phyloP scores from a whole-genome alignment of 129 eudicot genomes.

The Centella asiatica region DNA sequence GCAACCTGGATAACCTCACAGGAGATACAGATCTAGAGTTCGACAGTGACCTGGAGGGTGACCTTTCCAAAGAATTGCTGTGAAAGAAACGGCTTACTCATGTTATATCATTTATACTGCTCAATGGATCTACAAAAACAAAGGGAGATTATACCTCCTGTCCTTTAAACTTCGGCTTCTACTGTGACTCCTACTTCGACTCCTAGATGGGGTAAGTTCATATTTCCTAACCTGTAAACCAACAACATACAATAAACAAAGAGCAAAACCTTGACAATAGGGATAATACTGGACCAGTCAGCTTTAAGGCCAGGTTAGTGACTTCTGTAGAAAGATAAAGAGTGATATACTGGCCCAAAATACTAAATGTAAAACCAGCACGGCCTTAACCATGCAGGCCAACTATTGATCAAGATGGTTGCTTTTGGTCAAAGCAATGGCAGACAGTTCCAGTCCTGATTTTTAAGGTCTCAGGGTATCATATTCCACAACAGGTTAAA shows the following conservation, averaged over 20 bases:
- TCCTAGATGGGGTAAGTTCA: conserved; percentile 67
- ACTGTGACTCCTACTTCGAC: conserved; percentile 65
- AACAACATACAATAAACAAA: background rate
- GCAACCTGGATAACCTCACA: conserved; percentile 56
- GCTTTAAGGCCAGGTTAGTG: background rate
- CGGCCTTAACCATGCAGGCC: too few relatives aligned
- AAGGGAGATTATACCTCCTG: conserved; percentile 40
- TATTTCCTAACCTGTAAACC: conserved; percentile 52
- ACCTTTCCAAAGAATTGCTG: conserved; percentile 62
- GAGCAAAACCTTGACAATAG: background rate
- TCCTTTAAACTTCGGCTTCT: conserved; percentile 49
- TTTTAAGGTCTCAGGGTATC: too few relatives aligned
- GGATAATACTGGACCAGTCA: background rate
- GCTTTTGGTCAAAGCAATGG: too few relatives aligned
- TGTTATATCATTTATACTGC: background rate
- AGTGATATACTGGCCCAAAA: too few relatives aligned
- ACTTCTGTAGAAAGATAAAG: too few relatives aligned
- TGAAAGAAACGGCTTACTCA: background rate
- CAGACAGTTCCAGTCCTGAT: too few relatives aligned
- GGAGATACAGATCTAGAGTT: conserved; percentile 70
- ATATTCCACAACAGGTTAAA: too few relatives aligned
- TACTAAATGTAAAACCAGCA: too few relatives aligned
- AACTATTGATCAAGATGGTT: too few relatives aligned
- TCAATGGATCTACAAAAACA: background rate
- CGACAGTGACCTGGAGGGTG: conserved; percentile 61